phyloP scores from a whole-genome alignment of 208 protist species.

The Endotrypanum monterogeii region DNA sequence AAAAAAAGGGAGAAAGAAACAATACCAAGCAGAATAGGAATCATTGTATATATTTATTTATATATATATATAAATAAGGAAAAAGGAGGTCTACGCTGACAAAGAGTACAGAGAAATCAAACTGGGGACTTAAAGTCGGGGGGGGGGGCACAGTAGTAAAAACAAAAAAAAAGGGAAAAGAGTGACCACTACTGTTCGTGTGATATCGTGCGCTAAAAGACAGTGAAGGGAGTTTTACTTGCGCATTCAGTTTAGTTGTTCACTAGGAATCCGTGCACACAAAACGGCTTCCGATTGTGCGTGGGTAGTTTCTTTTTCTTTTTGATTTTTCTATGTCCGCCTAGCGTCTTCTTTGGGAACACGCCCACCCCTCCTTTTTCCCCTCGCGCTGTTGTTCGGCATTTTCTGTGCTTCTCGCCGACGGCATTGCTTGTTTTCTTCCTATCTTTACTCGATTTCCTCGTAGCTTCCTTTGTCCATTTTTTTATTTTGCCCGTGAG shows the following conservation, averaged over 20 bases:
- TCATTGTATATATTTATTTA: no score
- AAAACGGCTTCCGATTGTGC: background rate
- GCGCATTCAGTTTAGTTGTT: background rate
- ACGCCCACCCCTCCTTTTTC: background rate
- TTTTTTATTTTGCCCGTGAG: conserved; percentile 12
- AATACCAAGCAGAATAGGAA: no score
- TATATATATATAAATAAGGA: no score
- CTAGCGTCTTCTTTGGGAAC: background rate
- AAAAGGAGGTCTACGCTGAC: no score
- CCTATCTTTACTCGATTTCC: background rate
- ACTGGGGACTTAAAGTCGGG: no score
- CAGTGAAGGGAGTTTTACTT: background rate
- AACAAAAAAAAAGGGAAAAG: no score
- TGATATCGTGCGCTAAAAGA: no score
- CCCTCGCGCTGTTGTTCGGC: background rate
- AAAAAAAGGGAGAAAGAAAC: no score
- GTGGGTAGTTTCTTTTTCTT: background rate
- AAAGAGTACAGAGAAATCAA: no score
- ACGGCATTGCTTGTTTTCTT: background rate
- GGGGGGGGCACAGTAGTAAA: no score
- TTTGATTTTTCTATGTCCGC: background rate
- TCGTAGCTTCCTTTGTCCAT: background rate
- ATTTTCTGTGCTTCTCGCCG: no score
- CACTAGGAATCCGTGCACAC: background rate
- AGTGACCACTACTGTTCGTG: background rate